A percentile compares a stretch with the other conserved stretches of the same genome.
phyloP scores from a whole-genome alignment of 257 asterid species.

The Jacaranda mimosifolia region DNA sequence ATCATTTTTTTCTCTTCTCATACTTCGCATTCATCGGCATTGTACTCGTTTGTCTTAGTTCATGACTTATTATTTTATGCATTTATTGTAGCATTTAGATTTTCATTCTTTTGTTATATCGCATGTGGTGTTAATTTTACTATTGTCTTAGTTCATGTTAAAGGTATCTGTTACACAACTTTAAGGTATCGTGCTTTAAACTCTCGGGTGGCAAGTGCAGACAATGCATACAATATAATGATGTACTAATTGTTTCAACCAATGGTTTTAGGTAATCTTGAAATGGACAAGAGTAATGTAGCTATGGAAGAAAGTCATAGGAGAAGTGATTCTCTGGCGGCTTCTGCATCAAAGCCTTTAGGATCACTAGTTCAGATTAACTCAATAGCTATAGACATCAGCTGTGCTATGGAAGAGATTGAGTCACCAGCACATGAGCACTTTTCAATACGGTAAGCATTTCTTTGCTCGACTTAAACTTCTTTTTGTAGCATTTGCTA shows the following conservation, averaged over 20 bases:
- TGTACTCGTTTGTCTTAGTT: background rate
- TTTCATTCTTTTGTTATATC: slow-evolving; percentile 3
- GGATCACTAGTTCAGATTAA: slow-evolving; percentile 61
- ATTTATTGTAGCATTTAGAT: slow-evolving; percentile 20
- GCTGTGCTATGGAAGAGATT: slow-evolving; percentile 42
- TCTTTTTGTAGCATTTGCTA: background rate
- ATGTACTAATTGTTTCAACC: slow-evolving; percentile 23
- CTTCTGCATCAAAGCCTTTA: slow-evolving; percentile 46
- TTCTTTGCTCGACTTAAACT: slow-evolving; percentile 15
- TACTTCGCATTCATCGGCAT: background rate
- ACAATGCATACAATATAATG: too few species aligned
- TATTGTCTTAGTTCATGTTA: too few species aligned
- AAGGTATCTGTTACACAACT: background rate
- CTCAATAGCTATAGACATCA: slow-evolving; percentile 64
- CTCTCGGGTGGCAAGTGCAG: background rate
- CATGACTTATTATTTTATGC: background rate
- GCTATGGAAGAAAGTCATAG: slow-evolving; percentile 42
- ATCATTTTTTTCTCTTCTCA: background rate
- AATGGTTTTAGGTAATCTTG: slow-evolving; percentile 15
- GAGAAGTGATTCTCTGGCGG: slow-evolving; percentile 32
- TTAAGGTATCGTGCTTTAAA: background rate
- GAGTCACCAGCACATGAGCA: slow-evolving; percentile 53
- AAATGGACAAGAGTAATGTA: slow-evolving; percentile 53
- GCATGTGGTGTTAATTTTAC: background rate
- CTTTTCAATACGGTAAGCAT: slow-evolving; percentile 80